Base-by-base conservation (phyloP, 441 rosid species). In the Croton laevigatus region DNA sequence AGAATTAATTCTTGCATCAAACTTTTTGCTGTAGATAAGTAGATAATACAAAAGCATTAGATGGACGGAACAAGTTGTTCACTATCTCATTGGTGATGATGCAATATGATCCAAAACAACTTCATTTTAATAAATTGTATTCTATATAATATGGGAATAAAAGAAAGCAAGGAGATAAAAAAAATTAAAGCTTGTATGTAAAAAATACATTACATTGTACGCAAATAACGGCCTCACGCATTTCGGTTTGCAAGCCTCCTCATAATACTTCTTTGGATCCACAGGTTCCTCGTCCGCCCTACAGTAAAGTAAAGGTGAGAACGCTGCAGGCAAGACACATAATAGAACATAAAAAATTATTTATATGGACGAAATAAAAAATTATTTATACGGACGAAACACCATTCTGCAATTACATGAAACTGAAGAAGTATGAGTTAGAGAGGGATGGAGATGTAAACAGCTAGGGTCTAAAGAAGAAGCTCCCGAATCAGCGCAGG, bases 231-330 rank as follows among this genome's bases (percentile, higher is more conserved):
- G 73, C 72, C 82, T 83, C 76, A 85, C 87, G 61, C 91, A 87
- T 69, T 73, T 81, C n/a, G 89, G 87, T 73, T 82, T 83, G 86
- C 89, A 85, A 58, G 81, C 54, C 14, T 83, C 91, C 73, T 87
- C 91, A 57, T 82, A 68, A 70, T 80, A 75, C 80, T 78, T 80
- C 83, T 87, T 87, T 11, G 54, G 89, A 78, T 87, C 91, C 63
- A 75, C 76, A 48, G 72, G 76, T 72, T 87, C 89, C 64, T 83
- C 86, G 8, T 87, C 89, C 62, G 85, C 91, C 91, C 91, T 87
- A 48, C 19, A 73, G 53, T 27, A 48, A 58, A 66, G 7, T 19
- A 23, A 55, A 65, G 23, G n/a, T 68, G 4, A 54, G 55, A 42
- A 37, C 40, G 0, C 9, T 54, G 60, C 16, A 34, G 11, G 3